Conservation (phyloP, 176 grass and related monocot species). For the Cenchrus fungigraminus region DNA sequence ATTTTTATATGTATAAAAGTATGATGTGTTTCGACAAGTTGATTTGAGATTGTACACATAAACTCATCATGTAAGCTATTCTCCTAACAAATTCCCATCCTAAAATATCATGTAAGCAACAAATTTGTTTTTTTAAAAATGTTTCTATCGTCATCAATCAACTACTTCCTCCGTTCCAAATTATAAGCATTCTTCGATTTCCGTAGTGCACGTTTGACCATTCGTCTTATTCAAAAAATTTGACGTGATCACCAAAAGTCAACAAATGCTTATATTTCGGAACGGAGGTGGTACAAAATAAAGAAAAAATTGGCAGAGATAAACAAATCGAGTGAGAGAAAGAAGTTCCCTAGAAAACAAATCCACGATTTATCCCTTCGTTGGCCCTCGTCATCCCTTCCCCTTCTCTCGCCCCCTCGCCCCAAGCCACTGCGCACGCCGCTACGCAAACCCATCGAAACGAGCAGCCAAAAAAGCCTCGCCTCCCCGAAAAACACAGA, state of each 20-base stretch:
- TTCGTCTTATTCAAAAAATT: too few relatives aligned
- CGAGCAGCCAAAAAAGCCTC: slow-evolving; percentile 20
- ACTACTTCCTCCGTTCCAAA: too few relatives aligned
- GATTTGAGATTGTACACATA: too few relatives aligned
- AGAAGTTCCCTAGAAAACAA: slow-evolving; percentile 35
- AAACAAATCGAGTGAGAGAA: background rate
- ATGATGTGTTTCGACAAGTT: too few relatives aligned
- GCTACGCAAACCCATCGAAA: slow-evolving; percentile 21
- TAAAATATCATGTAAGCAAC: too few relatives aligned
- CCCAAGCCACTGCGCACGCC: background rate
- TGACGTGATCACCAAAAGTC: too few relatives aligned
- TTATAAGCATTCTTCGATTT: too few relatives aligned
- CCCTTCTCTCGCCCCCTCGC: background rate
- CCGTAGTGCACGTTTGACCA: too few relatives aligned
- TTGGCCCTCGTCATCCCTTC: slow-evolving; percentile 23
- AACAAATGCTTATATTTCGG: too few relatives aligned
- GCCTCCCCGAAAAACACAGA: background rate
- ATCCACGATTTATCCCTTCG: slow-evolving; percentile 36
- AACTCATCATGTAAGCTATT: too few relatives aligned
- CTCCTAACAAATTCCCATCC: too few relatives aligned
- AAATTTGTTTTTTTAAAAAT: background rate
- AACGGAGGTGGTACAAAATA: background rate
- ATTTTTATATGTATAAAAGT: too few relatives aligned
- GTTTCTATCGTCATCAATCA: background rate
- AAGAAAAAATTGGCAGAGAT: background rate